Percentiles rank a stretch among this genome's conserved stretches.
Evolutionary conservation across 2,329 filamentous ascomycete genomes (phyloP).

Genomic region (Didymosphaeria variabile): DNA sequence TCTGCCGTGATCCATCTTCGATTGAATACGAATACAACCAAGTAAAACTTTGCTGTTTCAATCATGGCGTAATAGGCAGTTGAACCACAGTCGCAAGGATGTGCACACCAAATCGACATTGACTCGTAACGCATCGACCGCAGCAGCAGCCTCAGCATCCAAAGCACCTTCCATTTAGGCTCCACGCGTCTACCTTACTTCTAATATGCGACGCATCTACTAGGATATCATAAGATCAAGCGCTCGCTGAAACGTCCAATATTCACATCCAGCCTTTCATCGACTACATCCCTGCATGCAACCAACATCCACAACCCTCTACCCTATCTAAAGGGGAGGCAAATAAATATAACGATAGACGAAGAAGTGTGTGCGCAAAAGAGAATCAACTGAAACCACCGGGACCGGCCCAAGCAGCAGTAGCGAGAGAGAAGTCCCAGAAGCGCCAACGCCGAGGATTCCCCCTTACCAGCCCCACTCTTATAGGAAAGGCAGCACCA

Average conservation of each 20-base stretch:
- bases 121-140: not conserved
- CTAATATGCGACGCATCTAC: constrained; percentile 15
- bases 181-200: not conserved
- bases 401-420: constrained; percentile 42
- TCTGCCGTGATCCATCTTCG: not conserved
- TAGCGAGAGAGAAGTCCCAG: constrained; percentile 26
- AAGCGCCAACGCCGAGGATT: constrained; percentile 5
- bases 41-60: not conserved
- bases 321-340: not conserved
- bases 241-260: constrained; percentile 7
- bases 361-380: constrained; percentile 12
- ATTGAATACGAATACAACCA: not conserved
- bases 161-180: not conserved
- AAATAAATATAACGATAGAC: constrained; percentile 12
- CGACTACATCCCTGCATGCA: not conserved
- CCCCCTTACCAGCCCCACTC: constrained; percentile 3
- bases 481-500: constrained; percentile 44
- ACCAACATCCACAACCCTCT: not conserved
- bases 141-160: constrained; percentile 1
- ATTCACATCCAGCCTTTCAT: constrained; percentile 5
- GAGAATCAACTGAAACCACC: constrained; percentile 28
- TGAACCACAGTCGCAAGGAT: not conserved
- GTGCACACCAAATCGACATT: not conserved
- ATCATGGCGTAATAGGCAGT: not conserved
- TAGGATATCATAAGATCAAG: constrained; percentile 25